Percentiles rank a stretch among this genome's conserved stretches.
phyloP scores from a whole-genome alignment of 2,329 filamentous ascomycete species.

The Penicillium sp. region DNA sequence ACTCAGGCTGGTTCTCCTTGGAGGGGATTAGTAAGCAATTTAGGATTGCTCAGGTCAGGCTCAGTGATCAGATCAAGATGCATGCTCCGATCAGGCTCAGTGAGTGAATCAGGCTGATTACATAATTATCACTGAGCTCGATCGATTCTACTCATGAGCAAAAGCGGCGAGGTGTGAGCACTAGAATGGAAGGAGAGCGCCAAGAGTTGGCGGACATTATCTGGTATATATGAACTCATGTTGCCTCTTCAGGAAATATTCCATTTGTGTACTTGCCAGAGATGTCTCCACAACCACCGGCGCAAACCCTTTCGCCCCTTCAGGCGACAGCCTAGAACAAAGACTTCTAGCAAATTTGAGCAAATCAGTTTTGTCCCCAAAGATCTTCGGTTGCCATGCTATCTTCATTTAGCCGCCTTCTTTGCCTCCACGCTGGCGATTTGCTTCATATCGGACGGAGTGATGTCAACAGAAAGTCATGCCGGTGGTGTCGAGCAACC shows the following conservation, averaged over 20 bases:
- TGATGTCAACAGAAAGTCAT: conserved; percentile 26
- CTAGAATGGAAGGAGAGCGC: too few species aligned
- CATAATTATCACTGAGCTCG: too few species aligned
- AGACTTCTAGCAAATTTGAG: background rate
- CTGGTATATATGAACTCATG: background rate
- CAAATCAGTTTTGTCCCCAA: background rate
- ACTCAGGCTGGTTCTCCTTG: too few species aligned
- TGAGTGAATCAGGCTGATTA: too few species aligned
- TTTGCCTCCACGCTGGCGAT: conserved; percentile 16
- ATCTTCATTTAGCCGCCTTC: background rate
- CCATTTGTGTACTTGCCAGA: background rate
- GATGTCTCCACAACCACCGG: background rate
- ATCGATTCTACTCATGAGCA: too few species aligned
- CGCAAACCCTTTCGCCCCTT: conserved; percentile 16
- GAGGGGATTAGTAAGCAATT: too few species aligned
- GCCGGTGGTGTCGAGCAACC: background rate
- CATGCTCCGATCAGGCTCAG: too few species aligned
- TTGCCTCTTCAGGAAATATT: background rate
- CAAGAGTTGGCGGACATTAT: too few species aligned
- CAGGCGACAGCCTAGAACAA: conserved; percentile 17
- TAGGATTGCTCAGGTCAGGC: too few species aligned
- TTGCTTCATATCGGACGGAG: background rate
- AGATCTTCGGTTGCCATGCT: background rate
- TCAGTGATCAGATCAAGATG: too few species aligned
- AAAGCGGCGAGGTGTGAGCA: too few species aligned